Percentiles rank a stretch among this genome's conserved stretches.
phyloP scores from a whole-genome alignment of 768 basidiomycete species.

The Panus rudis region DNA sequence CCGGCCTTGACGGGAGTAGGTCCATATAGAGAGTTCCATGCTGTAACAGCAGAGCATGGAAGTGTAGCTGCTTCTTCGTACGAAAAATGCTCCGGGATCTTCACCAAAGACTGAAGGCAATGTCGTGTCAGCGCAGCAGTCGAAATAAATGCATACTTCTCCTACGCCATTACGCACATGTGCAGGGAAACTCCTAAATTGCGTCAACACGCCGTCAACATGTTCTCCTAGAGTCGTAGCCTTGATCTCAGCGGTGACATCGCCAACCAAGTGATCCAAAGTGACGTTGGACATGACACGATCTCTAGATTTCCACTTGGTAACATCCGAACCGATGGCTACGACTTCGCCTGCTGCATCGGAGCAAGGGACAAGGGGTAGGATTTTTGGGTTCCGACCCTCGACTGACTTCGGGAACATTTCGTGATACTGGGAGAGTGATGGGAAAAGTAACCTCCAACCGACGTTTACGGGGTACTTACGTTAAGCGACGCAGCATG shows the following conservation, averaged over 20 bases:
- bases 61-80: slow-evolving; percentile 60
- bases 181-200: slow-evolving; percentile 46
- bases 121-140: not conserved
- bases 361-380: slow-evolving; percentile 25
- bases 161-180: slow-evolving; percentile 23
- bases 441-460: not conserved
- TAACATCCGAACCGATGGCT: slow-evolving; percentile 33
- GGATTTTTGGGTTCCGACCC: slow-evolving; percentile 32
- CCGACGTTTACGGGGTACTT: not conserved
- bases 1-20: slow-evolving; percentile 46
- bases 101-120: slow-evolving; percentile 4
- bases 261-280: slow-evolving; percentile 42
- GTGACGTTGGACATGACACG: slow-evolving; percentile 50
- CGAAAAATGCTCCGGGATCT: slow-evolving; percentile 36
- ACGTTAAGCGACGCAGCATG: not conserved
- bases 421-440: not conserved
- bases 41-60: slow-evolving; percentile 56
- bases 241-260: slow-evolving; percentile 29
- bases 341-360: slow-evolving; percentile 55
- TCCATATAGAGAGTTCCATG: slow-evolving; percentile 51
- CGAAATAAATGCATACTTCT: not conserved
- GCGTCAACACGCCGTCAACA: slow-evolving; percentile 44
- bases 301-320: slow-evolving; percentile 44
- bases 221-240: slow-evolving; percentile 38
- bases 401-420: slow-evolving; percentile 40